Conservation (phyloP, 345 rosid species). For the Syzygium aqueum region DNA sequence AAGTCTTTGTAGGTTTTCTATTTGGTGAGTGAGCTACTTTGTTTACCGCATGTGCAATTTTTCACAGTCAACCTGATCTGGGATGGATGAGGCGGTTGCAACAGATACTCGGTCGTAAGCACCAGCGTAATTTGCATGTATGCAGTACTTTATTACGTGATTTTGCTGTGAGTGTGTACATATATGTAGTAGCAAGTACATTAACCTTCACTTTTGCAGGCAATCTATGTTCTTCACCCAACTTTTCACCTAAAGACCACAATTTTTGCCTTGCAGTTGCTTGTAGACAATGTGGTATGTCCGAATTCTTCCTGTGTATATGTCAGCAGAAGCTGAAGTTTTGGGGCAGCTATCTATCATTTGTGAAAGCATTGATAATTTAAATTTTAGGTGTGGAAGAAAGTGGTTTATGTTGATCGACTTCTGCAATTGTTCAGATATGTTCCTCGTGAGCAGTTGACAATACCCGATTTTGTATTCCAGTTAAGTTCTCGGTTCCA, state of each 20-base stretch:
- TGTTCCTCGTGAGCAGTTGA: constrained; percentile 97
- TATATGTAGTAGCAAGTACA: not conserved
- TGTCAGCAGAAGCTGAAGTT: not conserved
- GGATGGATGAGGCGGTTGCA: constrained; percentile 97
- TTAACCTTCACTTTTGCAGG: constrained; percentile 26
- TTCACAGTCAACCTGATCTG: constrained; percentile 75
- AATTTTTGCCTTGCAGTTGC: constrained; percentile 64
- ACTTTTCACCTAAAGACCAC: constrained; percentile 82
- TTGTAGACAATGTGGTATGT: constrained; percentile 77
- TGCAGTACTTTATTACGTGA: constrained; percentile 7
- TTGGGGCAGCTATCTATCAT: not conserved
- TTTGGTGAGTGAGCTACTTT: not conserved
- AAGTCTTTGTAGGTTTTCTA: not conserved
- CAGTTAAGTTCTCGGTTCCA: constrained; percentile 55
- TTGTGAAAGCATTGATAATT: not conserved
- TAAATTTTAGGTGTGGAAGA: constrained; percentile 83
- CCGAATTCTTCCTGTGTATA: not conserved
- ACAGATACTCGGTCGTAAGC: constrained; percentile 92
- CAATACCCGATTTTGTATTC: constrained; percentile 97
- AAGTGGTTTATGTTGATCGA: constrained; percentile 82
- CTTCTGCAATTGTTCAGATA: constrained; percentile 90
- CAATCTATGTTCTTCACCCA: constrained; percentile 92
- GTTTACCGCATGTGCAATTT: not conserved
- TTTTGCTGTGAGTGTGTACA: not conserved
- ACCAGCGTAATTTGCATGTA: constrained; percentile 90